These are phyloP conservation scores for Puccinia triticina DNA, from an alignment of 1,284 basidiomycete genomes.

Conservation along the genomic window DNA sequence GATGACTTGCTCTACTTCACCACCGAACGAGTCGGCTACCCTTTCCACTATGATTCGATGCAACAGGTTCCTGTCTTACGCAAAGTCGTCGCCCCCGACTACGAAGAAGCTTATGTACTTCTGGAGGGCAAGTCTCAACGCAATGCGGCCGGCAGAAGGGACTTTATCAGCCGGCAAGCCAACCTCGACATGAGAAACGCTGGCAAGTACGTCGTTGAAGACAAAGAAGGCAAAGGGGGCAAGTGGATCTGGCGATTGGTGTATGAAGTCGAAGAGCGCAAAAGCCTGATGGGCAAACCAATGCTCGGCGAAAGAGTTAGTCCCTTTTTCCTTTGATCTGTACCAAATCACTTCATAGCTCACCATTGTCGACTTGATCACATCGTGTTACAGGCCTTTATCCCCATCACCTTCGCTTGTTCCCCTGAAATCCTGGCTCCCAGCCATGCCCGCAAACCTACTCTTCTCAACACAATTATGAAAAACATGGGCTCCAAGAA, in stretches of 20 bases:
- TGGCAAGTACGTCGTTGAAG: conserved; percentile 50
- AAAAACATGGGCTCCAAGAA: conserved; percentile 50
- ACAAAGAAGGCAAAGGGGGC: conserved; percentile 47
- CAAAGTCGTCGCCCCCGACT: conserved; percentile 51
- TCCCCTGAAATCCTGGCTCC: conserved; percentile 50
- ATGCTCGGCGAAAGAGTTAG: conserved; percentile 51
- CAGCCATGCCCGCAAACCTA: conserved; percentile 47
- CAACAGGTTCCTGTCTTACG: conserved; percentile 49
- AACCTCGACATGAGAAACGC: conserved; percentile 36
- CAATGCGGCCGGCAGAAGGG: conserved; percentile 42
- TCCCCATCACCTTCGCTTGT: conserved; percentile 50
- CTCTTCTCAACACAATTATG: conserved; percentile 46
- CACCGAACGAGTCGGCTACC: conserved; percentile 44
- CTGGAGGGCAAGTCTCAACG: conserved; percentile 45
- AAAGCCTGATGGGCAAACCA: conserved; percentile 51
- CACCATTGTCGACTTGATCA: neutral
- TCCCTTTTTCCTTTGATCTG: neutral
- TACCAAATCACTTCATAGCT: neutral
- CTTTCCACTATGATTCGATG: conserved; percentile 48
- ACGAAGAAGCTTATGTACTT: conserved; percentile 51
- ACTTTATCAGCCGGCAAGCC: conserved; percentile 50
- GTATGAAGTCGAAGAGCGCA: conserved; percentile 49
- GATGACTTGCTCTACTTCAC: conserved; percentile 48
- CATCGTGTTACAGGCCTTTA: conserved; percentile 36
- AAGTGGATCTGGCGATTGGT: conserved; percentile 50